Conservation (phyloP, 495 filamentous ascomycete species). For the Parachaetomium inaequale region DNA sequence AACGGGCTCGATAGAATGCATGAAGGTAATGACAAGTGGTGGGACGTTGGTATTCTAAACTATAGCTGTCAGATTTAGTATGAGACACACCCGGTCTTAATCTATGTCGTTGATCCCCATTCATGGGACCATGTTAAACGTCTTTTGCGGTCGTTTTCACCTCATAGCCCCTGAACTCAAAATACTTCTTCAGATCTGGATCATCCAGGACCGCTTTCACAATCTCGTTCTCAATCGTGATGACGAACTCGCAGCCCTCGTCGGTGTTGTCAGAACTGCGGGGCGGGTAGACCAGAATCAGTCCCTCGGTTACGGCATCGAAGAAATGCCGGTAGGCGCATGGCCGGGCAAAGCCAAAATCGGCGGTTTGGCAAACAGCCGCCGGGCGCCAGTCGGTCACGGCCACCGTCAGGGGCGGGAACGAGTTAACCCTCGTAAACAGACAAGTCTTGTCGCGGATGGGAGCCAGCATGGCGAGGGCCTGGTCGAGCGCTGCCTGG, state of each 20-base stretch:
- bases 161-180: conserved; percentile 41
- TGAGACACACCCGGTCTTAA: background rate
- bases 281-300: conserved; percentile 33
- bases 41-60: background rate
- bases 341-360: conserved; percentile 35
- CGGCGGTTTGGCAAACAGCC: conserved; percentile 20
- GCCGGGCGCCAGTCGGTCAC: conserved; percentile 36
- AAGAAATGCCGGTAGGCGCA: conserved; percentile 29
- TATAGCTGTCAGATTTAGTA: background rate
- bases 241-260: conserved; percentile 44
- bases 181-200: conserved; percentile 37
- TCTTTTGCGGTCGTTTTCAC: background rate
- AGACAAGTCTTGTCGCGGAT: conserved; percentile 39
- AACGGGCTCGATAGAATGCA: background rate
- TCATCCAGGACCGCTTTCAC: conserved; percentile 37
- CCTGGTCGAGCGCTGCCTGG: conserved; percentile 28
- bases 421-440: conserved; percentile 29
- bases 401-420: conserved; percentile 29
- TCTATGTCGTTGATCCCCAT: background rate
- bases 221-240: conserved; percentile 39
- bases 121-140: background rate
- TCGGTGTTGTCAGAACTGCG: conserved; percentile 27
- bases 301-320: conserved; percentile 28
- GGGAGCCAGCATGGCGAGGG: conserved; percentile 33
- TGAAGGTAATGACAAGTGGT: background rate